Percentiles rank a stretch among this genome's conserved stretches.
phyloP scores from a whole-genome alignment of 129 eudicot genomes.

The Flaveria ramosissima region DNA sequence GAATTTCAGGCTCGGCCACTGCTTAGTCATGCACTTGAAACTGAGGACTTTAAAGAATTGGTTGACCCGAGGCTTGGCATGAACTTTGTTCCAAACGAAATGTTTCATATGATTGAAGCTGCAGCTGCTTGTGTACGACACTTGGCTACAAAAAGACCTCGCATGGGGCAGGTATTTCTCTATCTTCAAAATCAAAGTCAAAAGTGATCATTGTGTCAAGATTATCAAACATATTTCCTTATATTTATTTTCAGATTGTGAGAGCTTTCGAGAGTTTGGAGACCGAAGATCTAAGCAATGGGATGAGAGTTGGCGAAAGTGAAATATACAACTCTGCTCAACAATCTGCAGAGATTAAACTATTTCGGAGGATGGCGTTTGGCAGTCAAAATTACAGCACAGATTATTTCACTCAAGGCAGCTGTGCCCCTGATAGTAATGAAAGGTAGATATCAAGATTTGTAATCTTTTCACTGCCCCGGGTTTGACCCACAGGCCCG shows the following conservation, averaged over 20 bases:
- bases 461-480: slow-evolving; percentile 17
- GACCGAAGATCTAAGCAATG: slow-evolving; percentile 63
- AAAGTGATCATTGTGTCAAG: neutral
- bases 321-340: slow-evolving; percentile 57
- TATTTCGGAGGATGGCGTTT: slow-evolving; percentile 83
- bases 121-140: slow-evolving; percentile 96
- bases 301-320: slow-evolving; percentile 90
- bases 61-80: slow-evolving; percentile 78
- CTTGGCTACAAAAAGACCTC: slow-evolving; percentile 72
- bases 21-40: slow-evolving; percentile 70
- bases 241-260: slow-evolving; percentile 51
- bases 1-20: slow-evolving; percentile 80
- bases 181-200: slow-evolving; percentile 20
- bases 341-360: slow-evolving; percentile 75
- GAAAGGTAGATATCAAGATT: slow-evolving; percentile 27
- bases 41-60: slow-evolving; percentile 51
- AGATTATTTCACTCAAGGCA: slow-evolving; percentile 57
- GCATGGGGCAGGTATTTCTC: slow-evolving; percentile 81
- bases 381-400: slow-evolving; percentile 71
- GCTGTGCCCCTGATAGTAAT: slow-evolving; percentile 28
- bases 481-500: neutral
- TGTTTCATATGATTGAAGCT: slow-evolving; percentile 79
- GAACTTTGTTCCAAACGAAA: slow-evolving; percentile 55
- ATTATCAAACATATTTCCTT: neutral
- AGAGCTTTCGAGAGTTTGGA: slow-evolving; percentile 71